Conservation (phyloP, 192 early-diverging fungal genomes). For the Phycomyces blakesleeanus region DNA sequence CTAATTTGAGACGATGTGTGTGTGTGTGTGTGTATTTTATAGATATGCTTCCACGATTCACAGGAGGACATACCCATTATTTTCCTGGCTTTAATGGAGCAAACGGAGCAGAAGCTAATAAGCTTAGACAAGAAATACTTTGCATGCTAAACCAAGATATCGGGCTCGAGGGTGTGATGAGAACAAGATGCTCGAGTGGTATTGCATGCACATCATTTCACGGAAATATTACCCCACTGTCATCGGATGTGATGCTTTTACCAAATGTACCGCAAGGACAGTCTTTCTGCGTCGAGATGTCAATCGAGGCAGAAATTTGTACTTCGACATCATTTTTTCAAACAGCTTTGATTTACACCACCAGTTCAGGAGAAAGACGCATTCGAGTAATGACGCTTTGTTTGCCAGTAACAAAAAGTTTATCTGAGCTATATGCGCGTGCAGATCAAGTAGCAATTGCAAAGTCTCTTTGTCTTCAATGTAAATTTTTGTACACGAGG, state of each 20-base stretch:
- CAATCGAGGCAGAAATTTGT: conserved; percentile 54
- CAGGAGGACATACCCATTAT: conserved; percentile 73
- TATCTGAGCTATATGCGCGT: conserved; percentile 62
- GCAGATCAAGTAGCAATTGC: conserved; percentile 70
- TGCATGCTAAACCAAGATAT: conserved; percentile 60
- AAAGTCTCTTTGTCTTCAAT: conserved; percentile 66
- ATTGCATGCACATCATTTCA: conserved; percentile 71
- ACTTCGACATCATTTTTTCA: conserved; percentile 71
- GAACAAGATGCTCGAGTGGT: conserved; percentile 77
- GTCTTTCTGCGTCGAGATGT: conserved; percentile 66
- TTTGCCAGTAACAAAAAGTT: conserved; percentile 65
- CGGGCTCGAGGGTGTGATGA: conserved; percentile 76
- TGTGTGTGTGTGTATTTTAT: background rate
- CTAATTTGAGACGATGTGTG: background rate
- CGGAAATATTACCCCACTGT: conserved; percentile 83
- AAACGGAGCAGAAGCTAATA: conserved; percentile 58
- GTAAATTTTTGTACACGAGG: background rate
- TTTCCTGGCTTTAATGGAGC: conserved; percentile 73
- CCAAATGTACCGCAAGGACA: conserved; percentile 82
- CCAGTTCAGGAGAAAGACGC: conserved; percentile 70
- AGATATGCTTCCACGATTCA: conserved; percentile 53
- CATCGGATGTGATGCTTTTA: conserved; percentile 74
- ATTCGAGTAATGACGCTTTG: conserved; percentile 80
- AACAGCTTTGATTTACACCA: conserved; percentile 80
- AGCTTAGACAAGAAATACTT: conserved; percentile 63